Evolutionary conservation across 83 land plant genomes (phyloP), one percentile per base, ranked within the genome.

Genomic region (Picea abies): DNA sequence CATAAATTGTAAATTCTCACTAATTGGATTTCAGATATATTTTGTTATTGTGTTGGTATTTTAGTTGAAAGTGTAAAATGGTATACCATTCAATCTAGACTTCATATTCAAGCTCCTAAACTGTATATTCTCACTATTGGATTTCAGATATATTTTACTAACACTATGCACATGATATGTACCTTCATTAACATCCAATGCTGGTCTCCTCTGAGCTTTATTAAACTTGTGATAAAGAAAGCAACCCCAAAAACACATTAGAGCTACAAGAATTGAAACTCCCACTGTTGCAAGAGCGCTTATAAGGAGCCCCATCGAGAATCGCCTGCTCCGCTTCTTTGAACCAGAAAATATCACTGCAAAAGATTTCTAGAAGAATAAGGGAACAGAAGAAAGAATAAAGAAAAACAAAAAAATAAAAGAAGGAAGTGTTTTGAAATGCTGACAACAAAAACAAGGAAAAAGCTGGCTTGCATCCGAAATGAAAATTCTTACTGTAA

Each of bases 171-270:
- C 1, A 61, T 67, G 1, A 82, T 66, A 49, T 81, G 76, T 83
- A 94, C 96, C 96, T 90, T 91, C 93, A 88, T 91, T 70, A 37
- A 90, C 89, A 87, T 87, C 89, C 81, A 90, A 86, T 29, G 91
- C 88, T 75, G 86, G 88, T 63, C 83, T 65, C 79, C 60, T 84
- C 41, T 76, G 72, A 20, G 90, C 86, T 87, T 89, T 90, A 20
- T 90, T 83, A 88, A 92, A 83, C 75, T 89, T 94, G 81, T 92
- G 91, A 78, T 94, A 94, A 15, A 94, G 86, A 81, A 91, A 92
- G 83, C 94, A 96, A 4, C 96, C 96, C 93, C 95, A 97, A 73
- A 90, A 96, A 76, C 98, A 95, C 92, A 94, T 91, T 64, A 95
- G 87, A 78, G 99, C 95, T 2, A 95, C 88, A 73, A 93, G 84